Conservation (phyloP, 2,329 filamentous ascomycete species). For the Diaporthe australafricana region DNA sequence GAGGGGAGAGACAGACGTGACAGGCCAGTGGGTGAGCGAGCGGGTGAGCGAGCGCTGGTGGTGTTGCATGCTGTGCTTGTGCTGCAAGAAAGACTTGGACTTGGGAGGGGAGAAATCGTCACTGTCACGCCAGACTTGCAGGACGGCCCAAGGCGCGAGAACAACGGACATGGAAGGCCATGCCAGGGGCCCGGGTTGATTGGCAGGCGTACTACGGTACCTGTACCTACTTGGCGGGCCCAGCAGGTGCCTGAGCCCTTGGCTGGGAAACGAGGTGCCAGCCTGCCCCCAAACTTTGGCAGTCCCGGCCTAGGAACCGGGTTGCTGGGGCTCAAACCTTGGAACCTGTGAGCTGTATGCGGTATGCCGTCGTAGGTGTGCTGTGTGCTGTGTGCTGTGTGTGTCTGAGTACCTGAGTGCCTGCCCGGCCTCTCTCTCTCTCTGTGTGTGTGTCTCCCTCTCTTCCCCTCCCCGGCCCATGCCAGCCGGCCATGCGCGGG, state of each 20-base stretch:
- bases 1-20: not conserved
- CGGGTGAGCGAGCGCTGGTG: not conserved
- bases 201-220: not conserved
- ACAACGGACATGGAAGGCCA: not conserved
- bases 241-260: not conserved
- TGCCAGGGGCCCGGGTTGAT: not conserved
- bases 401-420: not conserved
- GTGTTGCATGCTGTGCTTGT: slow-evolving; percentile 22
- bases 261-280: slow-evolving; percentile 10
- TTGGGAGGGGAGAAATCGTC: slow-evolving; percentile 25
- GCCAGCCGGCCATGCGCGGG: slow-evolving; percentile 9
- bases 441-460: too few relatives aligned
- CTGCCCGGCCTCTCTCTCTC: too few relatives aligned
- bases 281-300: not conserved
- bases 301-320: not conserved
- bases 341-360: not conserved
- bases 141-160: not conserved
- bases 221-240: not conserved
- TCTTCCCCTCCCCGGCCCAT: not conserved
- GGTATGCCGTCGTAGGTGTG: not conserved
- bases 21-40: not conserved
- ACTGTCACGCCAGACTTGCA: slow-evolving; percentile 36
- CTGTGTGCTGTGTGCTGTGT: not conserved
- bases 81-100: slow-evolving; percentile 6
- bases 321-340: not conserved